A percentile compares a stretch with the other conserved stretches of the same genome.
phyloP scores from a whole-genome alignment of 106 monocot species.

The Chionographis japonica region DNA sequence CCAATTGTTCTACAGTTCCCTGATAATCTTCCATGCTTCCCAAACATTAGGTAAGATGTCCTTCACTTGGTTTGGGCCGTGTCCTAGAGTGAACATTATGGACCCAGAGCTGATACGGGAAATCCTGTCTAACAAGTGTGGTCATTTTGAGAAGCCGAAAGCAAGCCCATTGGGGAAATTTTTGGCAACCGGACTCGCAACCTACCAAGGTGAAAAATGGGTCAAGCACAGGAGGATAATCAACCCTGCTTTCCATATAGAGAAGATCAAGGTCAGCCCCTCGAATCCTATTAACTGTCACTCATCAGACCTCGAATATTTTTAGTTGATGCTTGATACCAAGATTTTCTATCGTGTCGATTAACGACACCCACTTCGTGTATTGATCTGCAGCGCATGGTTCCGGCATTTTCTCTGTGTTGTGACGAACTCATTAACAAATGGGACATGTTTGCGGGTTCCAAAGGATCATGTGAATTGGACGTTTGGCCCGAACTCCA shows the following conservation, averaged over 20 bases:
- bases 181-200: conserved; percentile 29
- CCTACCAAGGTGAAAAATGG: conserved; percentile 72
- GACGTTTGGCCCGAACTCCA: conserved; percentile 45
- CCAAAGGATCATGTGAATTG: conserved; percentile 24
- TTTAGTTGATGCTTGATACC: too few species aligned
- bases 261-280: conserved; percentile 63
- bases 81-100: conserved; percentile 45
- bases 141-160: conserved; percentile 41
- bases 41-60: not conserved
- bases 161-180: conserved; percentile 7
- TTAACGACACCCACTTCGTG: not conserved
- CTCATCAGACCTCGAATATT: too few species aligned
- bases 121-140: conserved; percentile 54
- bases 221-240: conserved; percentile 60
- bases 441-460: conserved; percentile 31
- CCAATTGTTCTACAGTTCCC: too few species aligned
- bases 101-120: conserved; percentile 63
- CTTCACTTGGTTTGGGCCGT: conserved; percentile 54
- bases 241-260: conserved; percentile 79
- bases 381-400: conserved; percentile 34
- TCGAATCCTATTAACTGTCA: too few species aligned
- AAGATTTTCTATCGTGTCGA: not conserved
- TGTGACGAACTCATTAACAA: conserved; percentile 37
- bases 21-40: too few species aligned
- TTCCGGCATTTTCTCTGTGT: conserved; percentile 45